A percentile compares a stretch with the other conserved stretches of the same genome.
These are phyloP conservation scores for Tritrichomonas foetus DNA, from an alignment of 208 protist genomes.

Conservation along the genomic window DNA sequence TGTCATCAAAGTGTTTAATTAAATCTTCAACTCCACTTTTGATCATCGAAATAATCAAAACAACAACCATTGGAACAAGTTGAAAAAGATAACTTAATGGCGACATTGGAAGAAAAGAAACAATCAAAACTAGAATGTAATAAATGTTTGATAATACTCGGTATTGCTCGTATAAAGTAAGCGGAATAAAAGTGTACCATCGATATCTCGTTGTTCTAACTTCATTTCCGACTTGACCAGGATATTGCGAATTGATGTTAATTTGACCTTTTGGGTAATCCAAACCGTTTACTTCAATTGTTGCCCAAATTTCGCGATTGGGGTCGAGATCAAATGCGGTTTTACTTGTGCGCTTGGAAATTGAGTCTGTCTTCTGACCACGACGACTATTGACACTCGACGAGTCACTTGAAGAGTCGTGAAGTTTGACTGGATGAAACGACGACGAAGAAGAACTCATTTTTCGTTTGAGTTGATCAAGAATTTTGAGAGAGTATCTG, in stretches of 20 bases:
- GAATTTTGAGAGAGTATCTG: too few species aligned
- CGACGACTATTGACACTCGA: too few species aligned
- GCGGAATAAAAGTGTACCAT: constrained; percentile 36
- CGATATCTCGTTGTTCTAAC: constrained; percentile 43
- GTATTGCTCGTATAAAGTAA: constrained; percentile 42
- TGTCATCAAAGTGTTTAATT: not conserved
- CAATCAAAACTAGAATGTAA: constrained; percentile 41
- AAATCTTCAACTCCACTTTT: constrained; percentile 45
- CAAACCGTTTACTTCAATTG: too few species aligned
- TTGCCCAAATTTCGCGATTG: too few species aligned
- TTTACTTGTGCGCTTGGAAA: too few species aligned
- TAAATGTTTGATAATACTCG: constrained; percentile 45
- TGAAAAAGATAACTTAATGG: constrained; percentile 21
- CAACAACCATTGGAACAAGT: constrained; percentile 38
- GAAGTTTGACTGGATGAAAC: too few species aligned
- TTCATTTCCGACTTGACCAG: not conserved
- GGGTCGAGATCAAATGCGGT: too few species aligned
- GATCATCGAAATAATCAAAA: constrained; percentile 41
- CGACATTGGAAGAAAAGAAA: not conserved
- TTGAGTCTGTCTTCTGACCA: too few species aligned
- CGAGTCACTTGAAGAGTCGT: too few species aligned
- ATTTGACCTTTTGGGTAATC: too few species aligned
- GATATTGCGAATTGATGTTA: not conserved
- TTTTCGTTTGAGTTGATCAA: too few species aligned
- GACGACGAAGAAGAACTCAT: too few species aligned